A percentile compares a stretch with the other conserved stretches of the same genome.
Conservation (phyloP, 2,329 filamentous ascomycete genomes). For the Zasmidium cellare region DNA sequence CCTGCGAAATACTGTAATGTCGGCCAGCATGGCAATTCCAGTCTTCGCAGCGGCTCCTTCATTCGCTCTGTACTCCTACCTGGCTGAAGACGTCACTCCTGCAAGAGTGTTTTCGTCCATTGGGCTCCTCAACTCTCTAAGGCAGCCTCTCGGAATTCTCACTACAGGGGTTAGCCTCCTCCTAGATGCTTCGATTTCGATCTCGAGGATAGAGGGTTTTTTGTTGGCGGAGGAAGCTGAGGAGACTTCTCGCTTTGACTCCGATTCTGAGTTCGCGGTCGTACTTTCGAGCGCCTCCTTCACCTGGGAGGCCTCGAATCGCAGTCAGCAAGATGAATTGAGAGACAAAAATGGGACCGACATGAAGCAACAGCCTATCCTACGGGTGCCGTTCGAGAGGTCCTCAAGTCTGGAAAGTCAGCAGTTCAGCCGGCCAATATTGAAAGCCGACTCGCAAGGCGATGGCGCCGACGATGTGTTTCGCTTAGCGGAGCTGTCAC, state of each 20-base stretch:
- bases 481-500: conserved; percentile 66
- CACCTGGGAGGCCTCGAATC: conserved; percentile 70
- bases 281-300: conserved; percentile 73
- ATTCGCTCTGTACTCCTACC: conserved; percentile 76
- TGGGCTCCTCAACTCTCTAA: conserved; percentile 86
- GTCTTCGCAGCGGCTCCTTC: conserved; percentile 94
- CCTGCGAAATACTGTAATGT: conserved; percentile 82
- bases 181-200: conserved; percentile 82
- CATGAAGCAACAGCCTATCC: conserved; percentile 43
- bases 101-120: conserved; percentile 88
- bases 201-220: conserved; percentile 85
- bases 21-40: conserved; percentile 80
- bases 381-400: conserved; percentile 36
- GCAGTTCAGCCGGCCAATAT: conserved; percentile 19
- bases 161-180: conserved; percentile 86
- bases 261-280: conserved; percentile 57
- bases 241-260: conserved; percentile 65
- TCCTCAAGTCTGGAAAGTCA: conserved; percentile 27
- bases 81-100: conserved; percentile 58
- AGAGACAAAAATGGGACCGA: conserved; percentile 48
- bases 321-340: conserved; percentile 39
- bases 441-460: conserved; percentile 41
- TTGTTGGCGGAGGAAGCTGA: conserved; percentile 80
- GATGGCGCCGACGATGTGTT: conserved; percentile 68
- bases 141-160: conserved; percentile 85